A percentile compares a stretch with the other conserved stretches of the same genome.
These are phyloP conservation scores for Alnus rubra DNA, from an alignment of 306 rosid genomes.

Conservation along the genomic window DNA sequence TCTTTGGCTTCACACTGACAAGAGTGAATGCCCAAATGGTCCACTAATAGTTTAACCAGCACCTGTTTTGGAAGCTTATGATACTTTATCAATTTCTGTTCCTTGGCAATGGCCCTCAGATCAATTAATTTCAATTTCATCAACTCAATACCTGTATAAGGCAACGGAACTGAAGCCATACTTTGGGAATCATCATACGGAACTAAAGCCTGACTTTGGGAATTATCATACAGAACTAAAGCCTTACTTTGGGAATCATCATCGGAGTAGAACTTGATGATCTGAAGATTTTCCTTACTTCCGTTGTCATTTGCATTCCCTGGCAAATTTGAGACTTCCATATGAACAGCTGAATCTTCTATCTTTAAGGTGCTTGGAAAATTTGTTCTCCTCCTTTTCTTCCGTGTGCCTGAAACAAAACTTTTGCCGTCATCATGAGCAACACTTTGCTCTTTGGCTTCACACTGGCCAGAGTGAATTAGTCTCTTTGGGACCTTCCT, in stretches of 20 bases:
- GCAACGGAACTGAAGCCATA: slow-evolving; percentile 15
- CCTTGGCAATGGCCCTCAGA: slow-evolving; percentile 48
- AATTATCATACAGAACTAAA: slow-evolving; percentile 10
- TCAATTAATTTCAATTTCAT: slow-evolving; percentile 2
- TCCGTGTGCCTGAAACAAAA: slow-evolving; percentile 36
- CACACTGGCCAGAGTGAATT: slow-evolving; percentile 21
- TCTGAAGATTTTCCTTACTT: slow-evolving; percentile 23
- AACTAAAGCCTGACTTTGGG: slow-evolving; percentile 11
- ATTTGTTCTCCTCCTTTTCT: slow-evolving; percentile 27
- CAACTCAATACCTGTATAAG: slow-evolving; percentile 3
- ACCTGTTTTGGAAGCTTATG: slow-evolving; percentile 32
- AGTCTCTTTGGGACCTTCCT: slow-evolving; percentile 25
- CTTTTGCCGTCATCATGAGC: slow-evolving; percentile 32
- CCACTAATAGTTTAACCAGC: slow-evolving; percentile 29
- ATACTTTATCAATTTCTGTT: slow-evolving; percentile 19
- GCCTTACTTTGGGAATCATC: slow-evolving; percentile 23
- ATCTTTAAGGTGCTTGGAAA: slow-evolving; percentile 11
- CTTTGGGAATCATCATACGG: slow-evolving; percentile 22
- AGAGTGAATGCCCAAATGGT: slow-evolving; percentile 6
- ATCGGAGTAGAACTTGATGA: neutral
- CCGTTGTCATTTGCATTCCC: slow-evolving; percentile 20
- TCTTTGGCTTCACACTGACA: slow-evolving; percentile 27
- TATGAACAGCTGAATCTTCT: slow-evolving; percentile 24
- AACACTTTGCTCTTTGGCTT: slow-evolving; percentile 31
- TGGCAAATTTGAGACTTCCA: slow-evolving; percentile 25